phyloP scores from a whole-genome alignment of 345 rosid species.

The Pugionium cornutum region DNA sequence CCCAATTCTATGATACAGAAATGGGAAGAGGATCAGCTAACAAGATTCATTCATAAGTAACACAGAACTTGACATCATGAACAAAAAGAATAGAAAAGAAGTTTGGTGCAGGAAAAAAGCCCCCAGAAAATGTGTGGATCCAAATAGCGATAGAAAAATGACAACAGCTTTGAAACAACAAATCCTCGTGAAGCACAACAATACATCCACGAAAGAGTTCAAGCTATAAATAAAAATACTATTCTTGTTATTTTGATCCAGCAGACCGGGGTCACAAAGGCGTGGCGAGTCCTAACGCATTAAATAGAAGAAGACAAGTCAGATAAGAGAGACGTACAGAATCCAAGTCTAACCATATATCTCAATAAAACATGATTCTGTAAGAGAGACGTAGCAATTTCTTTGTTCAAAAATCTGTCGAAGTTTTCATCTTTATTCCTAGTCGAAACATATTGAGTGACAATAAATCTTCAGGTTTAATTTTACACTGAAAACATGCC shows the following conservation, averaged over 20 bases:
- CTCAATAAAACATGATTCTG: conserved; percentile 10
- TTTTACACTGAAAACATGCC: not conserved
- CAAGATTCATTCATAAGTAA: not conserved
- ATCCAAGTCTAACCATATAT: conserved; percentile 1
- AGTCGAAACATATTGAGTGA: not conserved
- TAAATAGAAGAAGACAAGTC: conserved; percentile 44
- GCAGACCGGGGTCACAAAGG: conserved; percentile 70
- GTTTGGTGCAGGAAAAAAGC: not conserved
- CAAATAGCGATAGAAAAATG: not conserved
- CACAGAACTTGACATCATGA: not conserved
- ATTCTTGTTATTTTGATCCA: conserved; percentile 43
- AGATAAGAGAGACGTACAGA: conserved; percentile 13
- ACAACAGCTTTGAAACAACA: conserved; percentile 12
- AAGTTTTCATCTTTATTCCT: conserved; percentile 10
- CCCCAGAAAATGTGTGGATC: not conserved
- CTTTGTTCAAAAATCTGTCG: not conserved
- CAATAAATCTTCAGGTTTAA: not conserved
- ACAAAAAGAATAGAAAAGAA: not conserved
- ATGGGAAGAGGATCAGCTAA: conserved; percentile 24
- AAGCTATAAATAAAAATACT: not conserved
- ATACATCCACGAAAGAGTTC: too few relatives aligned
- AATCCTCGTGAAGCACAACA: not conserved
- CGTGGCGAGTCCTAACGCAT: conserved; percentile 75
- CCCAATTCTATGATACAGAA: conserved; percentile 36
- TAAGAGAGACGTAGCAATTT: too few relatives aligned